Percentiles rank a stretch among this genome's conserved stretches.
Evolutionary conservation across 306 rosid species (phyloP).

Genomic region (Castanopsis chinensis): DNA sequence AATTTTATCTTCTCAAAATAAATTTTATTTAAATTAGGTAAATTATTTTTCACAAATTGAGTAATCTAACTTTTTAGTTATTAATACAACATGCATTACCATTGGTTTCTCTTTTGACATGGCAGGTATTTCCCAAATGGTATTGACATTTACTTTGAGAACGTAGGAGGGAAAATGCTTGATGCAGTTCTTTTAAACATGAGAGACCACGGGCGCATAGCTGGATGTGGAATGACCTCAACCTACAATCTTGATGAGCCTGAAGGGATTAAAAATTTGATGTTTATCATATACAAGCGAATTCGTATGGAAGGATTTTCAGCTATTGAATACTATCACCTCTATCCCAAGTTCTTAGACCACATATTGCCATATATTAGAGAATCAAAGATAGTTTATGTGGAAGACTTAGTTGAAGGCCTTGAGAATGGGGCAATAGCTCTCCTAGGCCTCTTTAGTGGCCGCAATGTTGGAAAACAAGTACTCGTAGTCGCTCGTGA

Average conservation of each 20-base stretch:
- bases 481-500: not conserved
- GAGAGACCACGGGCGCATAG: slow-evolving; percentile 13
- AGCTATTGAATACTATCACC: not conserved
- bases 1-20: too few relatives aligned
- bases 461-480: not conserved
- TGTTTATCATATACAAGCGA: slow-evolving; percentile 11
- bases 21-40: too few relatives aligned
- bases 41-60: too few relatives aligned
- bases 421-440: slow-evolving; percentile 16
- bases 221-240: slow-evolving; percentile 9
- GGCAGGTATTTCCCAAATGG: slow-evolving; percentile 17
- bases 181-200: slow-evolving; percentile 20
- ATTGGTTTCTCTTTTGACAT: not conserved
- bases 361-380: not conserved
- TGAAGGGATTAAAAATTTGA: not conserved
- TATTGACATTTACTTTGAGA: slow-evolving; percentile 22
- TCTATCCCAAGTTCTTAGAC: slow-evolving; percentile 19
- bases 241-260: slow-evolving; percentile 1
- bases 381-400: not conserved
- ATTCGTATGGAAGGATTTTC: slow-evolving; percentile 12
- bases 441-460: not conserved
- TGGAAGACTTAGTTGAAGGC: slow-evolving; percentile 12
- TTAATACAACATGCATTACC: too few relatives aligned
- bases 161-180: slow-evolving; percentile 11
- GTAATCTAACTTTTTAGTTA: too few relatives aligned